phyloP scores from a whole-genome alignment of 73 alveolate genomes.

The Breviolum minutum region DNA sequence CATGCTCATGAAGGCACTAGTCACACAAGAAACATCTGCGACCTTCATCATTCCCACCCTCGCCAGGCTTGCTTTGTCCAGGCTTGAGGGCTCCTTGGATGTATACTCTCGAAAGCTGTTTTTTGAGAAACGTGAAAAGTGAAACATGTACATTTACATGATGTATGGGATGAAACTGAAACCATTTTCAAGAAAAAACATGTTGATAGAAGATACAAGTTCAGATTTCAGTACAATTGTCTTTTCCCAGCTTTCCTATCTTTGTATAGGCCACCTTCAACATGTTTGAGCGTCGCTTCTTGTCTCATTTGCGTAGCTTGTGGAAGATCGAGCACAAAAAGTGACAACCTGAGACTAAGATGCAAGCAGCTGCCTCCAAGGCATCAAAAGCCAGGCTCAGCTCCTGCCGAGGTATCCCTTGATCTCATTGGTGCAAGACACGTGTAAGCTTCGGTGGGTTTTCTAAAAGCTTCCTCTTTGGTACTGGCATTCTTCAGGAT shows the following conservation, averaged over 20 bases:
- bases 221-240: too few species aligned
- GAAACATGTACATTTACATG: not conserved
- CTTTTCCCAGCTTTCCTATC: too few species aligned
- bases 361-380: slow-evolving; percentile 17
- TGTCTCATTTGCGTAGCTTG: too few species aligned
- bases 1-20: not conserved
- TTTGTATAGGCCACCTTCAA: too few species aligned
- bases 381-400: slow-evolving; percentile 56
- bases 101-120: too few species aligned
- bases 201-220: too few species aligned
- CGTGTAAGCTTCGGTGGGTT: not conserved
- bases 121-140: too few species aligned
- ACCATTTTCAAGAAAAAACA: not conserved
- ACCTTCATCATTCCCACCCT: slow-evolving; percentile 88
- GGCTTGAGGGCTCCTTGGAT: slow-evolving; percentile 60
- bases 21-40: not conserved
- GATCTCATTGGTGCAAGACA: not conserved
- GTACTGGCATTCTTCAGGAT: slow-evolving; percentile 70
- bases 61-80: slow-evolving; percentile 94
- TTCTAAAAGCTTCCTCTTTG: slow-evolving; percentile 28
- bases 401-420: not conserved
- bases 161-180: not conserved
- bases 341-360: not conserved
- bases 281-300: too few species aligned
- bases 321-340: too few species aligned